These are phyloP conservation scores for Hepatocystis sp. DNA, from an alignment of 169 alveolate species.

Conservation along the genomic window DNA sequence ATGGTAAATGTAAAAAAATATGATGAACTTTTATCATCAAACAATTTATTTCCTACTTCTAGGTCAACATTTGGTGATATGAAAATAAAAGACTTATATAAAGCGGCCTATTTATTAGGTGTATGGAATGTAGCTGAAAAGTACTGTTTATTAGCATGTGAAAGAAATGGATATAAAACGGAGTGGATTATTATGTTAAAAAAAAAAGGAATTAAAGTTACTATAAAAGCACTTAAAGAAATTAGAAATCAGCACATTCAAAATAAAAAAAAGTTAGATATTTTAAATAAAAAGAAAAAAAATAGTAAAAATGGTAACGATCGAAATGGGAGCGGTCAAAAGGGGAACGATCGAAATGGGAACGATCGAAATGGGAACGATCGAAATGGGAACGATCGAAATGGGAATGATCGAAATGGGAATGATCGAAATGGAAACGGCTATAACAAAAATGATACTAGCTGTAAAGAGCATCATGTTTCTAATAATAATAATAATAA, in stretches of 20 bases:
- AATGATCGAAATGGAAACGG: no score
- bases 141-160: slow-evolving; percentile 83
- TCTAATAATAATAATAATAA: neutral
- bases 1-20: slow-evolving; percentile 80
- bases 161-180: slow-evolving; percentile 80
- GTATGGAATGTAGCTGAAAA: slow-evolving; percentile 86
- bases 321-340: no score
- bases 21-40: slow-evolving; percentile 83
- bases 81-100: slow-evolving; percentile 83
- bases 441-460: no score
- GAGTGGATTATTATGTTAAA: slow-evolving; percentile 82
- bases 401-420: no score
- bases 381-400: no score
- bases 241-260: slow-evolving; percentile 67
- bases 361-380: no score
- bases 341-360: no score
- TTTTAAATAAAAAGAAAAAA: slow-evolving; percentile 9
- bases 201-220: slow-evolving; percentile 67
- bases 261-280: slow-evolving; percentile 3
- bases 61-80: slow-evolving; percentile 85
- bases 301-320: no score
- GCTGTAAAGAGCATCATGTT: neutral
- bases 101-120: slow-evolving; percentile 84
- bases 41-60: slow-evolving; percentile 81
- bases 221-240: slow-evolving; percentile 84